phyloP scores from a whole-genome alignment of 2,329 filamentous ascomycete species.

The Teratosphaeria gauchensis region DNA sequence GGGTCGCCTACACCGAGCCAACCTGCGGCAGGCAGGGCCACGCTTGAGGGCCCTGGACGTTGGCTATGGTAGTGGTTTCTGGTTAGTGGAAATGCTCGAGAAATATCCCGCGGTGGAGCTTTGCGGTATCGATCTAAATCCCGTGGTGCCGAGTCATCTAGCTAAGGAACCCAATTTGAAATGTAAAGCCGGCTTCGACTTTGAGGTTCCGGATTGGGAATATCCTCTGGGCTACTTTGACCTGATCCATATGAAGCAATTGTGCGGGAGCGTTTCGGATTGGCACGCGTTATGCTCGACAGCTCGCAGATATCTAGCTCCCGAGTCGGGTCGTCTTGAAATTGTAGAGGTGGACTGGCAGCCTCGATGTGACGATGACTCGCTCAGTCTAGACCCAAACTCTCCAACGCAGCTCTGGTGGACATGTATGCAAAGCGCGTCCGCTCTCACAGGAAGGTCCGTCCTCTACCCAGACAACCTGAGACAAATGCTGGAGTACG shows the following conservation, averaged over 20 bases:
- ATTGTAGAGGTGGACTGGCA: slow-evolving; percentile 3
- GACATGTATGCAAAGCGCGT: background rate
- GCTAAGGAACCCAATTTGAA: background rate
- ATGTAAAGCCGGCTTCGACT: slow-evolving; percentile 21
- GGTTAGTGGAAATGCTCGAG: slow-evolving; percentile 79
- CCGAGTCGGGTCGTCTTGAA: slow-evolving; percentile 1
- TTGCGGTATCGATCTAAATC: slow-evolving; percentile 17
- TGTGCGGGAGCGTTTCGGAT: slow-evolving; percentile 64
- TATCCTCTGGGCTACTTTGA: slow-evolving; percentile 63
- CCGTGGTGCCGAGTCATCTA: background rate
- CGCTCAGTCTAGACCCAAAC: background rate
- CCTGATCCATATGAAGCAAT: slow-evolving; percentile 72
- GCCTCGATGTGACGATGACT: slow-evolving; percentile 1
- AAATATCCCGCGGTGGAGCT: slow-evolving; percentile 29
- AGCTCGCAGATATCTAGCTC: slow-evolving; percentile 34
- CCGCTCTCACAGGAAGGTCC: background rate
- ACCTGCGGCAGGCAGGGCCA: background rate
- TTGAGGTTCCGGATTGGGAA: slow-evolving; percentile 66
- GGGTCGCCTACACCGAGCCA: slow-evolving; percentile 1
- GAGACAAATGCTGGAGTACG: background rate
- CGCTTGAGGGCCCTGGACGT: slow-evolving; percentile 45
- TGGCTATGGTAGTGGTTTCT: slow-evolving; percentile 83
- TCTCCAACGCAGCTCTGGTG: slow-evolving; percentile 1
- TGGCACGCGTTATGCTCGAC: slow-evolving; percentile 69
- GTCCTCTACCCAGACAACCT: background rate